Base-by-base conservation (phyloP, 768 basidiomycete species). In the Leccinum imitatum region DNA sequence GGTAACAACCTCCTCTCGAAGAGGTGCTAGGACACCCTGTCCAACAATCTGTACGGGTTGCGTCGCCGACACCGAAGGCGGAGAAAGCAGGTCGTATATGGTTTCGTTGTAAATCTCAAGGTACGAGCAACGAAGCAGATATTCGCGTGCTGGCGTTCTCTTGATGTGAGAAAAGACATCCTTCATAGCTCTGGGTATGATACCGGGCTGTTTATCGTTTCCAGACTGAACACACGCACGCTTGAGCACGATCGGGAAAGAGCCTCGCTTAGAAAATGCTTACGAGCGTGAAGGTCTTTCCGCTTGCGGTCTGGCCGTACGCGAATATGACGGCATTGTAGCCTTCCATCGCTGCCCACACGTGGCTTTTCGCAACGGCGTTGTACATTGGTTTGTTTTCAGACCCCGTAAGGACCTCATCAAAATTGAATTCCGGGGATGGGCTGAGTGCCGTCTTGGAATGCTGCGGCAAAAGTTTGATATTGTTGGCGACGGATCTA, bases 21-120 rank as follows among this genome's bases (percentile, higher is more conserved):
- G 80, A 3, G 94, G 93, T 9, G 86, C 77, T 0, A 97, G 83
- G 23, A 87, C 68, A 63, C 84, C 81, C 15, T 83, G 83, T 55
- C 93, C 87, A 62, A 91, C 85, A 13, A 93, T 84, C 65, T 90
- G 86, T 1, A 92, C 89, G 2, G 84, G 85, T 55, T 85, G 85
- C 0, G 76, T 71, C 15, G 75, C 71, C n/a, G 77, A 75, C 13
- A 78, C 74, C 1, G 80, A 77, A 6, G 87, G 84, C 0, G 91
- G 88, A 1, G 91, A 87, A 11, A 99, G 85, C 1, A 99, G 77
- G 67, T 96, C 93, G 64, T 91, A 83, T 52, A 95, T 88, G 1
- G 83, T 81, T 70, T 96, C 93, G 74, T 98, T 99, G 79, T 98
- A 99, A 51, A 99, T 95, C 70, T 98, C 97, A 54, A 99, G 86